Evolutionary conservation across 2,329 filamentous ascomycete genomes (phyloP), one percentile per base, ranked within the genome.

Genomic region (Scytalidium sp.): DNA sequence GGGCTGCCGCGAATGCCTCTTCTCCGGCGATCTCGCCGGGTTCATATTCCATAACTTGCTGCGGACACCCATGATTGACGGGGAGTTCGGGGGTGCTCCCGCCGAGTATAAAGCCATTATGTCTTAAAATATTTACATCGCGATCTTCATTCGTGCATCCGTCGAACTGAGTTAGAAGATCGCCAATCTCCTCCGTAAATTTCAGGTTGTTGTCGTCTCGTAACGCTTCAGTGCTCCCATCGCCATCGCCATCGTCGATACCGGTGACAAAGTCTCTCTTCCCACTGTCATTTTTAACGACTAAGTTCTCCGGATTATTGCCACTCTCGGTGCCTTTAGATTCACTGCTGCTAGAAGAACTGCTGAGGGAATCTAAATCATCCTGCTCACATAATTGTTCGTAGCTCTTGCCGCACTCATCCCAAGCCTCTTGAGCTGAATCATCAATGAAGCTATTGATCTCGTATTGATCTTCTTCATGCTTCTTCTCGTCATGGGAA

Each of bases 1-100:
- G 65, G 17, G 66, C 72, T 21, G 71, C 71, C 17, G 66, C 57
- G 46, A 70, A 78, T 20, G 67, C 72, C 47, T 59, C 65, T 20
- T 55, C 63, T 29, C 36, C 13, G 52, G 51, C 44, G 41, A 22
- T 32, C 3, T n/a, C 17, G 1, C 22, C 45, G 15, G 19, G 22
- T 44, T 22, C 27, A 43, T 13, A 19, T 25, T 41, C 51, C 41
- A 29, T 40, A 45, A 47, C 47, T 59, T n/a, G n/a, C n/a, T n/a
- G n/a, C n/a, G n/a, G 11, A 36, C 11, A n/a, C n/a, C 29, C 11
- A 36, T 36, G 29, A n/a, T 11, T 36, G 29, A 36, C 29, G 11
- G 29, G 11, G 11, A 11, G 29, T 11, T 36, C 29, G 29, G 29
- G n/a, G 29, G 29, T 36, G 11, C 29, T 11, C n/a, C 29, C 11